Conservation (phyloP, 78 protist genomes). For the Dictyostelium discoideum region DNA sequence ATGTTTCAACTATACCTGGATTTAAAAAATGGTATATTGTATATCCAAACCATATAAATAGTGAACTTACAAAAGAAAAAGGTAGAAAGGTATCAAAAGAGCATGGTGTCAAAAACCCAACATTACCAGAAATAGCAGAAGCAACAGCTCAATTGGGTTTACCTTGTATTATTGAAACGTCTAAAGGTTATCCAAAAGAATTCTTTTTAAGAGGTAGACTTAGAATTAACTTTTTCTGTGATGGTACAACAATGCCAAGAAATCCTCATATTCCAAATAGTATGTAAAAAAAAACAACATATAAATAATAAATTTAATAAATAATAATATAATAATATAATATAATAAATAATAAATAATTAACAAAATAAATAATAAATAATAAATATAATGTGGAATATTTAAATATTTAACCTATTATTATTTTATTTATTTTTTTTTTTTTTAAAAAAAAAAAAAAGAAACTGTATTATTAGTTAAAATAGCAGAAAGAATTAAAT, state of each 20-base stretch:
- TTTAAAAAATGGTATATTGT: slow-evolving; percentile 55
- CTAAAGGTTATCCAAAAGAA: slow-evolving; percentile 71
- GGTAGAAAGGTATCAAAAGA: slow-evolving; percentile 64
- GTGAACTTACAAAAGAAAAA: slow-evolving; percentile 28
- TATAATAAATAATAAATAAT: not conserved
- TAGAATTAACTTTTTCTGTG: slow-evolving; percentile 24
- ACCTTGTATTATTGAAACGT: slow-evolving; percentile 20
- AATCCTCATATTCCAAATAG: slow-evolving; percentile 24
- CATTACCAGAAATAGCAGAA: slow-evolving; percentile 42
- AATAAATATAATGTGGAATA: not conserved
- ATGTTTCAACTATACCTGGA: slow-evolving; percentile 1
- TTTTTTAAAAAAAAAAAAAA: not conserved
- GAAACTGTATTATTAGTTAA: slow-evolving; percentile 40
- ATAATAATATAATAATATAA: not conserved
- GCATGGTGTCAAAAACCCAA: slow-evolving; percentile 58
- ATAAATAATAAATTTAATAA: too few relatives aligned
- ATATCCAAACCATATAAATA: slow-evolving; percentile 54
- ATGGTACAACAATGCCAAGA: slow-evolving; percentile 15
- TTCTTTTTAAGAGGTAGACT: slow-evolving; percentile 69
- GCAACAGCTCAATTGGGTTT: slow-evolving; percentile 4
- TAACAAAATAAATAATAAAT: not conserved
- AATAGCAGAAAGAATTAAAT: slow-evolving; percentile 41
- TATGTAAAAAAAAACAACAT: not conserved
- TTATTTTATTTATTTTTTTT: not conserved
- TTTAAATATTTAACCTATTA: not conserved